Conservation (phyloP, 176 grass and related monocot species). For the Musa acuminata region DNA sequence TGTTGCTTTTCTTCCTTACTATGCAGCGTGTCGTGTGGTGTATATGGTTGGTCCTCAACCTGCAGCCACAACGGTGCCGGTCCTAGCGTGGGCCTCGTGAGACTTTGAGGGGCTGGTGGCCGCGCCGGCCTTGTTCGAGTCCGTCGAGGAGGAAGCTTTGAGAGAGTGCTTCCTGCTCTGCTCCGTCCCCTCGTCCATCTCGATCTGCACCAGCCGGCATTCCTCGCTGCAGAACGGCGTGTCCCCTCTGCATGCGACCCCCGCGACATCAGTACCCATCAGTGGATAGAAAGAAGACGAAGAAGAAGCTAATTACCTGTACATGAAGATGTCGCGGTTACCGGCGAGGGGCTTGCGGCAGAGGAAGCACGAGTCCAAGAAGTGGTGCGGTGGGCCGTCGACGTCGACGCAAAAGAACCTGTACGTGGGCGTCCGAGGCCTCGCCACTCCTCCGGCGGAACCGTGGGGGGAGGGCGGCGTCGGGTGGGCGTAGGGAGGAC, state of each 20-base stretch:
- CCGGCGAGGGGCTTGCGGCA: constrained; percentile 73
- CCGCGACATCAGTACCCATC: too few species aligned
- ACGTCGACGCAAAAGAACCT: constrained; percentile 26
- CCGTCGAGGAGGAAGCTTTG: neutral
- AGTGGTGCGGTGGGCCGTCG: constrained; percentile 39
- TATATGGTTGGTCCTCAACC: neutral
- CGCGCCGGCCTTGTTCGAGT: neutral
- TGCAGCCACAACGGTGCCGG: neutral
- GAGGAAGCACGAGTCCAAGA: constrained; percentile 81
- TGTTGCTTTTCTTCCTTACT: too few species aligned
- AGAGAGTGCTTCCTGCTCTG: neutral
- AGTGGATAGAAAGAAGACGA: neutral
- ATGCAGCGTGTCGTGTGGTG: too few species aligned
- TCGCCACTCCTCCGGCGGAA: neutral
- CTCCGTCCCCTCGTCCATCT: neutral
- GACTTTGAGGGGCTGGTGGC: neutral
- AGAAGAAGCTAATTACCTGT: constrained; percentile 42
- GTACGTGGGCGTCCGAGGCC: neutral
- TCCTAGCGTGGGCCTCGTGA: neutral
- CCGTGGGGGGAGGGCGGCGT: too few species aligned
- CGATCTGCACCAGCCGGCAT: neutral
- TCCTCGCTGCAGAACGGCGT: constrained; percentile 1
- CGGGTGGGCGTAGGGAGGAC: neutral
- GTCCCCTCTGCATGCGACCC: neutral
- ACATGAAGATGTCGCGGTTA: constrained; percentile 97